A percentile compares a stretch with the other conserved stretches of the same genome.
Evolutionary conservation across 192 early-diverging fungal species (phyloP).

Genomic region (Podochytrium sp.): DNA sequence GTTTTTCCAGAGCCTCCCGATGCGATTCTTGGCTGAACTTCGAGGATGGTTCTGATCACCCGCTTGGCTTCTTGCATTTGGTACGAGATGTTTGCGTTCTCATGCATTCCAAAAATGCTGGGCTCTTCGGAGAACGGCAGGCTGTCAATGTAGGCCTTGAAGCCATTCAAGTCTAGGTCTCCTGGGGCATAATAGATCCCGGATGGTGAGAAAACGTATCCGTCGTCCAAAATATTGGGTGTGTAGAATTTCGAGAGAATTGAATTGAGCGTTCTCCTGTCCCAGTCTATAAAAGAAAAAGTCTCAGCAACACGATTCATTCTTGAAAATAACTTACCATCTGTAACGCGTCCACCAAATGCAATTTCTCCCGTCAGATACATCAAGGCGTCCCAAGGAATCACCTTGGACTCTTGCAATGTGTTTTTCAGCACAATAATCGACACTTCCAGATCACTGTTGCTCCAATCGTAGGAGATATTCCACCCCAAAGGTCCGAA

Average conservation of each 20-base stretch:
- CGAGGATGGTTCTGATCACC: conserved; percentile 58
- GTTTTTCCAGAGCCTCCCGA: conserved; percentile 42
- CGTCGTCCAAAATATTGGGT: conserved; percentile 55
- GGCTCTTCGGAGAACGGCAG: conserved; percentile 65
- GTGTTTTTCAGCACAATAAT: conserved; percentile 57
- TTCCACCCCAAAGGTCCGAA: conserved; percentile 70
- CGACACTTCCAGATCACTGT: conserved; percentile 60
- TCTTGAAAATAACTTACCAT: too few species aligned
- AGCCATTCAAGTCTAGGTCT: conserved; percentile 51
- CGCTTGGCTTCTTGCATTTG: conserved; percentile 63
- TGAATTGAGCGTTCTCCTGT: conserved; percentile 57
- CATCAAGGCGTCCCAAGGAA: conserved; percentile 63
- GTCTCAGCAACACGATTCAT: too few species aligned
- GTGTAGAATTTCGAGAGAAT: conserved; percentile 58
- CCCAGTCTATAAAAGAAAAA: too few species aligned
- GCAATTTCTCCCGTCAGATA: conserved; percentile 67
- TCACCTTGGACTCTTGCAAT: conserved; percentile 51
- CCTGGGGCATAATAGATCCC: conserved; percentile 62
- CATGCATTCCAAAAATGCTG: conserved; percentile 69
- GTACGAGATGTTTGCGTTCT: conserved; percentile 68
- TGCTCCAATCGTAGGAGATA: conserved; percentile 65
- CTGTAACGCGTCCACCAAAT: conserved; percentile 67
- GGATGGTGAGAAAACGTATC: conserved; percentile 58
- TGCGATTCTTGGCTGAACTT: conserved; percentile 62
- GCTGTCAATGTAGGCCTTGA: conserved; percentile 56